Evolutionary conservation across 805 yeast genomes (phyloP), one percentile per base, ranked within the genome.

Genomic region (Saccharomycopsis synnaedendra): DNA sequence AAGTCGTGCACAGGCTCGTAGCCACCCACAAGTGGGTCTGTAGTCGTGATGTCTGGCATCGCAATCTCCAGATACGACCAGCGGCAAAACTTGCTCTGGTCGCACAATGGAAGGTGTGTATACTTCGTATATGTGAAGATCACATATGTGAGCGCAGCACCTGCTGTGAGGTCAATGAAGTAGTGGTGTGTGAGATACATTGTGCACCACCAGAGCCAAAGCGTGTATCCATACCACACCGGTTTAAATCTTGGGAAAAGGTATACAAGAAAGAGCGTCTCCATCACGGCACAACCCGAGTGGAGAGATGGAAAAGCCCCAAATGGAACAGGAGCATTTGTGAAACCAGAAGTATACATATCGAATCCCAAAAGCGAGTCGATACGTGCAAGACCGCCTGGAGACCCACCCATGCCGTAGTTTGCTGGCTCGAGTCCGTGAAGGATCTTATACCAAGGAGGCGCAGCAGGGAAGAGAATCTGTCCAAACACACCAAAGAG

Each of bases 131-230:
- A 74, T 8, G 49, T 44, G 42, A 44, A 52, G 33, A 85, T 80
- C 10, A 75, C 62, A 51, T 80, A 73, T 0, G 95, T 79, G 48
- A 93, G 69, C n/a, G 79, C 74, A 1, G 96, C 90, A 28, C 98
- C 98, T n/a, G 86, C 90, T 58, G 86, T 85, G 46, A 90, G 75
- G 62, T 97, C 98, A 51, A 90, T 78, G 60, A 93, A 93, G 63
- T 90, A 90, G 66, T 90, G 98, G 65, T 90, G 98, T 0, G 97
- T 90, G 59, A 90, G 72, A 64, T 90, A 90, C 98, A 90, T 90
- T 10, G 97, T 93, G 44, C 93, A 76, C 95, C 96, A 93, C 97
- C 97, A 90, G 56, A 93, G 73, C 94, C 95, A 87, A 54, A 78
- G 67, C n/a, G 87, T 93, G 62, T 90, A 93, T 19, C 71, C 64